phyloP scores from a whole-genome alignment of 1,139 yeast species.

The Magnusiomyces clavatus region DNA sequence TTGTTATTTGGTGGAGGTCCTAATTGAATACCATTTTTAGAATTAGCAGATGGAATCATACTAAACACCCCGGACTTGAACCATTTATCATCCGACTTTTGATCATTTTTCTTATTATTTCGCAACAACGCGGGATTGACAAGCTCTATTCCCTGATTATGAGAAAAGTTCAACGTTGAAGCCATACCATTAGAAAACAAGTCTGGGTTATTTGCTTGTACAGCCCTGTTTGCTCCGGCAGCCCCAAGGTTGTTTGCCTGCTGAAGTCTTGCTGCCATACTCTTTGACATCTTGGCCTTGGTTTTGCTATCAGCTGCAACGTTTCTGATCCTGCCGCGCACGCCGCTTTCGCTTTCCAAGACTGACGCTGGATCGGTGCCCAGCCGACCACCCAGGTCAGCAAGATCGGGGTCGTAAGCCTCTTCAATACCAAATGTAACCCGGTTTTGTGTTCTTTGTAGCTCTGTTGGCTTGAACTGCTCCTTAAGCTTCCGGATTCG shows the following conservation, averaged over 20 bases:
- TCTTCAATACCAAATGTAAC: conserved; percentile 76
- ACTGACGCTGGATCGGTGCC: conserved; percentile 20
- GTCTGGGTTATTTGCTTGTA: background rate
- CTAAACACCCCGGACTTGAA: conserved; percentile 29
- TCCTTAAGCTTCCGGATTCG: conserved; percentile 74
- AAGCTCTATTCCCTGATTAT: conserved; percentile 29
- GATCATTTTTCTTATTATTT: conserved; percentile 6
- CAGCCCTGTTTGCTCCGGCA: no score
- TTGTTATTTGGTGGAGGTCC: conserved; percentile 8
- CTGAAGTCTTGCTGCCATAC: conserved; percentile 23
- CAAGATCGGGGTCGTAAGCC: conserved; percentile 47
- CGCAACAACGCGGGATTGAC: conserved; percentile 23
- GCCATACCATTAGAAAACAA: conserved; percentile 23
- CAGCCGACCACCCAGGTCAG: conserved; percentile 56
- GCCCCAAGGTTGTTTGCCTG: no score
- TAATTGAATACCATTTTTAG: conserved; percentile 13
- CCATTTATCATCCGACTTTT: conserved; percentile 24
- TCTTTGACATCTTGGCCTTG: conserved; percentile 30
- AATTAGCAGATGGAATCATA: conserved; percentile 17
- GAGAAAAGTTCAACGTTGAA: conserved; percentile 27
- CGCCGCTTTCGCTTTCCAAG: conserved; percentile 16
- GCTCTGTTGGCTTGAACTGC: conserved; percentile 70
- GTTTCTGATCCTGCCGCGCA: conserved; percentile 25
- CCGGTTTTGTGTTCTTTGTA: conserved; percentile 76
- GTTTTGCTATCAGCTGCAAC: conserved; percentile 30